Percentiles rank a stretch among this genome's conserved stretches.
These are phyloP conservation scores for Tarenaya hassleriana DNA, from an alignment of 345 rosid species.

Conservation along the genomic window DNA sequence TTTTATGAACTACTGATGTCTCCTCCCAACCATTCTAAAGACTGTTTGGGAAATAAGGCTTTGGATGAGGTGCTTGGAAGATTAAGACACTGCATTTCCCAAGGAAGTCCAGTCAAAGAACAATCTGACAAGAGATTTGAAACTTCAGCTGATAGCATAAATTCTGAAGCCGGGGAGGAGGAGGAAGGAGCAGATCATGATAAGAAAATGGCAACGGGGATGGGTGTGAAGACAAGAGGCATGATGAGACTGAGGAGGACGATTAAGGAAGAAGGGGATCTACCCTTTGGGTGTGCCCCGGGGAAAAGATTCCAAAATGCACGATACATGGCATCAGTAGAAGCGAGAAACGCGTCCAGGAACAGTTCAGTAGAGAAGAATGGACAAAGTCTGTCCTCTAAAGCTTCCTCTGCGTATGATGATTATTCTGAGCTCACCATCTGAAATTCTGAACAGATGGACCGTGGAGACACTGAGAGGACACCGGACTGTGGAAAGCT, in stretches of 20 bases:
- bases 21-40: not conserved
- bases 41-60: not conserved
- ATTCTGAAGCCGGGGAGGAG: no score
- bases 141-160: not conserved
- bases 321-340: no score
- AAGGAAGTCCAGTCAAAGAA: not conserved
- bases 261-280: not conserved
- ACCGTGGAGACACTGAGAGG: no score
- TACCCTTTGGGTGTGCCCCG: not conserved
- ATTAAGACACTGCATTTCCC: slow-evolving; percentile 15
- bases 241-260: slow-evolving; percentile 11
- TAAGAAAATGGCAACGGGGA: slow-evolving; percentile 1
- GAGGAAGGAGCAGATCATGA: not conserved
- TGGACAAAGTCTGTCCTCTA: no score
- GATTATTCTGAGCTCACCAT: no score
- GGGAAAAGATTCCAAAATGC: slow-evolving; percentile 10
- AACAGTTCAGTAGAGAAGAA: slow-evolving; percentile 9
- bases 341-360: not conserved
- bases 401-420: no score
- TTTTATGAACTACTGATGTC: slow-evolving; percentile 17
- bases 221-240: slow-evolving; percentile 24
- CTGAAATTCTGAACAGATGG: no score
- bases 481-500: no score
- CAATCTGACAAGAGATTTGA: slow-evolving; percentile 1
- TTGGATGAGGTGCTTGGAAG: slow-evolving; percentile 18